Evolutionary conservation across 345 rosid species (phyloP).

Genomic region (Bruguiera sexangula): DNA sequence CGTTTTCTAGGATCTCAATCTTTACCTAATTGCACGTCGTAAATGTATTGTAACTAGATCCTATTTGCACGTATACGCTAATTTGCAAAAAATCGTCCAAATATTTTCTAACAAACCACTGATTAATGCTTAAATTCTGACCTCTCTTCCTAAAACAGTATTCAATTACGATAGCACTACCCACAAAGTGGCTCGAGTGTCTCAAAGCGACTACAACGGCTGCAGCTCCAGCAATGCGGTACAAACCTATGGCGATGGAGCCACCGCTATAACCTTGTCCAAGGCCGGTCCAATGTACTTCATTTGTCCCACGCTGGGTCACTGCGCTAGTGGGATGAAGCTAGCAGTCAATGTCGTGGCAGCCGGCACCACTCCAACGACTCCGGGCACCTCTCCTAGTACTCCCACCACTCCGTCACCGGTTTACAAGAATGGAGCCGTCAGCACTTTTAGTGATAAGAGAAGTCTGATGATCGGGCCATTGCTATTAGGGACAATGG

Average conservation of each 20-base stretch:
- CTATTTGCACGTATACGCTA: too few species aligned
- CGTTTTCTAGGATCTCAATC: too few species aligned
- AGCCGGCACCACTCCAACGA: conserved; percentile 5
- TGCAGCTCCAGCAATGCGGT: conserved; percentile 33
- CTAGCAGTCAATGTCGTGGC: conserved; percentile 36
- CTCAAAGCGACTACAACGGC: conserved; percentile 25
- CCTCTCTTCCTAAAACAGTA: conserved; percentile 20
- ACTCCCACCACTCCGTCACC: neutral
- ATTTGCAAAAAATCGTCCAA: too few species aligned
- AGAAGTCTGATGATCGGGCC: conserved; percentile 16
- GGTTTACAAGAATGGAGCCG: conserved; percentile 14
- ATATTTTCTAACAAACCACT: neutral
- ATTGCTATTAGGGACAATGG: conserved; percentile 19
- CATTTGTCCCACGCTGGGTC: conserved; percentile 44
- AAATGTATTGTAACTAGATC: too few species aligned
- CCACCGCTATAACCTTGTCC: conserved; percentile 22
- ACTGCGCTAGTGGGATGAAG: conserved; percentile 54
- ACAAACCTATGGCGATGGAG: conserved; percentile 28
- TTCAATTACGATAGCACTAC: conserved; percentile 28
- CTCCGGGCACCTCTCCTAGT: conserved; percentile 7
- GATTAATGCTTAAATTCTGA: neutral
- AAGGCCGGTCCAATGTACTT: conserved; percentile 37
- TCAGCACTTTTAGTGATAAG: neutral
- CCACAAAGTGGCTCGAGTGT: conserved; percentile 39
- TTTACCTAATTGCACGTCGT: too few species aligned